These are phyloP conservation scores for Populus nigra DNA, from an alignment of 345 rosid species.

Conservation along the genomic window DNA sequence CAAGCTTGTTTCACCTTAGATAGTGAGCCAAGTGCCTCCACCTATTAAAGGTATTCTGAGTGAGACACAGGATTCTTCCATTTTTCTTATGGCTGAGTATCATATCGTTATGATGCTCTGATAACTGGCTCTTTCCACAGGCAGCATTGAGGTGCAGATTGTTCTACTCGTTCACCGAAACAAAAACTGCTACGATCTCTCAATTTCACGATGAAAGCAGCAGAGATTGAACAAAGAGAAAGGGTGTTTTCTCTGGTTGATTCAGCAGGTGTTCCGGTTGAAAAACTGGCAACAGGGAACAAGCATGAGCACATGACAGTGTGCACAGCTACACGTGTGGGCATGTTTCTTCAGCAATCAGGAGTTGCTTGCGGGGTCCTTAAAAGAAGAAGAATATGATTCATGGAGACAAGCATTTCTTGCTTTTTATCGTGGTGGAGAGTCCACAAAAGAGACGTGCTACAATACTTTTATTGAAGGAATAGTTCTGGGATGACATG, in stretches of 20 bases:
- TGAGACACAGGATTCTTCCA: slow-evolving; percentile 32
- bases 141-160: not conserved
- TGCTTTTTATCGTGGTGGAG: slow-evolving; percentile 40
- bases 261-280: not conserved
- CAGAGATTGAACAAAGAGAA: too few species aligned
- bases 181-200: too few species aligned
- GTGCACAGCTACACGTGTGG: slow-evolving; percentile 11
- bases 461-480: slow-evolving; percentile 21
- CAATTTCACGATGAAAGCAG: too few species aligned
- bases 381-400: slow-evolving; percentile 44
- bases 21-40: slow-evolving; percentile 44
- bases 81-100: not conserved
- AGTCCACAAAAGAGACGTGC: slow-evolving; percentile 38
- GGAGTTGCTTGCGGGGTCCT: slow-evolving; percentile 54
- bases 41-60: slow-evolving; percentile 28
- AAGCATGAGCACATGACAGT: slow-evolving; percentile 5
- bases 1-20: slow-evolving; percentile 33
- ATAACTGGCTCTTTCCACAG: not conserved
- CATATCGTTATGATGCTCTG: not conserved
- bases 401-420: slow-evolving; percentile 26
- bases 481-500: slow-evolving; percentile 22
- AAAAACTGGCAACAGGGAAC: not conserved
- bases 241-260: not conserved
- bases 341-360: slow-evolving; percentile 14
- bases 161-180: not conserved